phyloP scores from a whole-genome alignment of 768 basidiomycete species.

The Lactifluus hygrophoroides region DNA sequence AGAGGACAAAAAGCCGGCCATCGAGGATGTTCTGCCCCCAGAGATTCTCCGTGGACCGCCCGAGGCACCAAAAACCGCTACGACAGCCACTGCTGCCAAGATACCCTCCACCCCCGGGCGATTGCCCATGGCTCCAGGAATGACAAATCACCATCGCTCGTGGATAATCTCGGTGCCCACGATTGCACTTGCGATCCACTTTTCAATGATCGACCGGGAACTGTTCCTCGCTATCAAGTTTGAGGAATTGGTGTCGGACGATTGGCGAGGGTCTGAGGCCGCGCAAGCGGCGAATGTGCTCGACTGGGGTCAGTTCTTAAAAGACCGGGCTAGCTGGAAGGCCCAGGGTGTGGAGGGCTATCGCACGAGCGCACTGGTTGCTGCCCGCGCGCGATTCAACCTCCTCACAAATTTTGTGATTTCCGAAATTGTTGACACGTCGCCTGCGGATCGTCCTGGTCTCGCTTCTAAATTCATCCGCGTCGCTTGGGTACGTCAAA shows the following conservation, averaged over 20 bases:
- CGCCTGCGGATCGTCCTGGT: slow-evolving; percentile 50
- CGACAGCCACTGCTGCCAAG: slow-evolving; percentile 23
- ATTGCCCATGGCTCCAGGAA: slow-evolving; percentile 20
- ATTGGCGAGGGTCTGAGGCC: slow-evolving; percentile 50
- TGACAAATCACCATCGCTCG: slow-evolving; percentile 45
- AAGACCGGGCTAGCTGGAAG: slow-evolving; percentile 64
- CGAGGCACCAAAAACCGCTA: slow-evolving; percentile 24
- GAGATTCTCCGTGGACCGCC: slow-evolving; percentile 60
- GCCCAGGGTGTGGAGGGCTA: slow-evolving; percentile 46
- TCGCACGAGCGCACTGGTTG: slow-evolving; percentile 64
- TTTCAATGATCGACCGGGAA: slow-evolving; percentile 84
- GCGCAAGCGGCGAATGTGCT: slow-evolving; percentile 52
- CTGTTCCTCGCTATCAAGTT: slow-evolving; percentile 78
- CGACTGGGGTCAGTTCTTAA: slow-evolving; percentile 79
- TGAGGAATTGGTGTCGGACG: slow-evolving; percentile 74
- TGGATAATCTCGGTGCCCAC: slow-evolving; percentile 62
- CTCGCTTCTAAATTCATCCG: slow-evolving; percentile 77
- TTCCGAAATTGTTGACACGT: slow-evolving; percentile 74
- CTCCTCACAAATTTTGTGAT: slow-evolving; percentile 72
- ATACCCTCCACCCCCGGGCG: slow-evolving; percentile 24
- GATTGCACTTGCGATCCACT: slow-evolving; percentile 61
- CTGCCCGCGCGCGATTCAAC: slow-evolving; percentile 76
- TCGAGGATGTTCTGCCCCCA: slow-evolving; percentile 55
- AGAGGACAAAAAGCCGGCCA: slow-evolving; percentile 39
- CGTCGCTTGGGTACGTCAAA: slow-evolving; percentile 64